Base-by-base conservation (phyloP, 495 filamentous ascomycete species). In the Filosporella fistucella region DNA sequence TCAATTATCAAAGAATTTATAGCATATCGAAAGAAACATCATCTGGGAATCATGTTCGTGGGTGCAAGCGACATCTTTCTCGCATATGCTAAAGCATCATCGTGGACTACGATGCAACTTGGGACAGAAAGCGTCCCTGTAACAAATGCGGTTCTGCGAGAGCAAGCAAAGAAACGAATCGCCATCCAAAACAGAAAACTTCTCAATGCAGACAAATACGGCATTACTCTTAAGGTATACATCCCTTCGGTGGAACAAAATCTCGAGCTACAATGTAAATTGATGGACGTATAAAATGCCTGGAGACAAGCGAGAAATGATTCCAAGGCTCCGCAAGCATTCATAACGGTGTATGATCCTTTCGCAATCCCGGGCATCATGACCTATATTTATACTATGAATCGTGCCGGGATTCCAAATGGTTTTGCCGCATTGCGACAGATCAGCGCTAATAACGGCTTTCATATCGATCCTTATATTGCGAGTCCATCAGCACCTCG, bases 391-490 rank as follows among this genome's bases (percentile, higher is more conserved):
- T 71, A 73, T 45, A 63, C 62, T 1, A 60, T 63, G 16, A 57
- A 53, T 2, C 43, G 62, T 1, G 55, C 65, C 25, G 61, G 58
- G n/a, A 30, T 18, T 0, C 56, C 64, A 10, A 65, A 64, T 33
- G 68, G 68, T 0, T 69, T 73, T 33, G 68, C 68, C 0, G 69
- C 63, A 0, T 56, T 73, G 0, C 66, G 69, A 4, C 56, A 51
- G 2, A 53, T 73, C 5, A 65, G 66, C 14, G 55, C 58, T 4
- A 49, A 57, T 9, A 47, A 58, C 2, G 69, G 68, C 18, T 73
- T 70, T 38, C 68, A 73, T 32, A 37, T 73, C 26, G 69, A 73
- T 24, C 69, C 69, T 0, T 73, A 61, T 48, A 64, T 73, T 34
- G 66, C 66, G 0, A 55, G 61, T 2, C 65, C 66, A 4, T 54